phyloP scores from a whole-genome alignment of 768 basidiomycete species.

The Leccinum incarnatum region DNA sequence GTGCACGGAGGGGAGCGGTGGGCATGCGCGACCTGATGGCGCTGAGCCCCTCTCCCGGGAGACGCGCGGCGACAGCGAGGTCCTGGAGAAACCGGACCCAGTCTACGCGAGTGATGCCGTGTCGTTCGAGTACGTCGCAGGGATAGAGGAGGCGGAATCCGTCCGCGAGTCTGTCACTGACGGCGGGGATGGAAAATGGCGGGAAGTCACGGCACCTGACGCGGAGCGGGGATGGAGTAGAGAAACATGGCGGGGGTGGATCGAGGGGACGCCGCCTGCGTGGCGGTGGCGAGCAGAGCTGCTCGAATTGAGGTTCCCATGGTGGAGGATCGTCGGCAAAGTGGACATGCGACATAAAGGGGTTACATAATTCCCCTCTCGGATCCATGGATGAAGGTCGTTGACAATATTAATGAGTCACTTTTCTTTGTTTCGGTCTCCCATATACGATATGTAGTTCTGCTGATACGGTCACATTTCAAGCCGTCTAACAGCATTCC shows the following conservation, averaged over 20 bases:
- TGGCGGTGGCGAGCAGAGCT: constrained; percentile 6
- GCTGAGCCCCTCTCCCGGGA: constrained; percentile 19
- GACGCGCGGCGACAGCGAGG: constrained; percentile 27
- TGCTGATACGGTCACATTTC: no score
- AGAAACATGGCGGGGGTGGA: constrained; percentile 32
- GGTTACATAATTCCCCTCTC: background rate
- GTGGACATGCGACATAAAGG: background rate
- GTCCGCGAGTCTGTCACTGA: constrained; percentile 19
- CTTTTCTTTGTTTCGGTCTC: no score
- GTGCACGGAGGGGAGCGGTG: constrained; percentile 8
- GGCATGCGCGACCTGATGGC: constrained; percentile 26
- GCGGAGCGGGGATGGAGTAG: constrained; percentile 26
- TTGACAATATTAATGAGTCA: no score
- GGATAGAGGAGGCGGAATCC: constrained; percentile 31
- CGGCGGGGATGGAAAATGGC: constrained; percentile 23
- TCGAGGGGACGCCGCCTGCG: constrained; percentile 24
- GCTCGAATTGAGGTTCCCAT: constrained; percentile 30
- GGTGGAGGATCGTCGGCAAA: constrained; percentile 18
- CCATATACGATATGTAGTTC: no score
- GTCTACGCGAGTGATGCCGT: constrained; percentile 26
- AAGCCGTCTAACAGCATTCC: no score
- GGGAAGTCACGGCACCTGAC: constrained; percentile 28
- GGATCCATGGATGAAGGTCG: no score
- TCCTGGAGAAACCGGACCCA: constrained; percentile 33
- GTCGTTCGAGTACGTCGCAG: constrained; percentile 21